These are phyloP conservation scores for Thraustotheca clavata DNA, from an alignment of 352 stramenopile genomes.

Conservation along the genomic window DNA sequence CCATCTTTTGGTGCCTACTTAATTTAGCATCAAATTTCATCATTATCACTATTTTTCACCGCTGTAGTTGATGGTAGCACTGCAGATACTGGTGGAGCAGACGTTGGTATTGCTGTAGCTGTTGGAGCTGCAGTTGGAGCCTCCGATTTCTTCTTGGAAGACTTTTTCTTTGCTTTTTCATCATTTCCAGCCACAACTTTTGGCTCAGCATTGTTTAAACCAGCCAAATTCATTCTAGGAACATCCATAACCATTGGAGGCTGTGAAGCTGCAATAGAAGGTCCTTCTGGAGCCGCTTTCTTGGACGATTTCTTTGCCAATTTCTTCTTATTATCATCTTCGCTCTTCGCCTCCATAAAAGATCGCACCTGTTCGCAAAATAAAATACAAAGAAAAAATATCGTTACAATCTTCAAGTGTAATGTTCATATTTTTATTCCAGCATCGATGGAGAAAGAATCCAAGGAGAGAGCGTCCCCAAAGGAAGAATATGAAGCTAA, in stretches of 20 bases:
- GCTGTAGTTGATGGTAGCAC: not conserved
- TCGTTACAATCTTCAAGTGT: not conserved
- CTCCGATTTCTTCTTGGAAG: not conserved
- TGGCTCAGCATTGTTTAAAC: slow-evolving; percentile 4
- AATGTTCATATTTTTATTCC: not conserved
- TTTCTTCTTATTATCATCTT: slow-evolving; percentile 18
- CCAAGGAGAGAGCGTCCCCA: not conserved
- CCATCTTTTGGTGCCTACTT: slow-evolving; percentile 4
- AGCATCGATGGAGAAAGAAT: no score
- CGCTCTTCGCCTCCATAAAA: slow-evolving; percentile 14
- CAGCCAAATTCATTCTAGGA: slow-evolving; percentile 19
- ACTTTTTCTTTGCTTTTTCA: slow-evolving; percentile 21
- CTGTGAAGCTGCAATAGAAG: not conserved
- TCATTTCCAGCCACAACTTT: not conserved
- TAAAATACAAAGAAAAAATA: not conserved
- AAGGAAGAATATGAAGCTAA: not conserved
- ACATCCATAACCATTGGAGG: slow-evolving; percentile 6
- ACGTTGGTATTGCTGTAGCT: not conserved
- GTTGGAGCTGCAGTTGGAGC: not conserved
- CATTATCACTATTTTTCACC: not conserved
- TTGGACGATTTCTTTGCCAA: slow-evolving; percentile 15
- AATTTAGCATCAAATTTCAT: not conserved
- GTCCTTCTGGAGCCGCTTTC: not conserved
- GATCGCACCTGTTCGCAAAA: not conserved
- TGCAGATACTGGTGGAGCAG: not conserved